Base-by-base conservation (phyloP, 2,329 filamentous ascomycete species). In the Neobulgaria alba region DNA sequence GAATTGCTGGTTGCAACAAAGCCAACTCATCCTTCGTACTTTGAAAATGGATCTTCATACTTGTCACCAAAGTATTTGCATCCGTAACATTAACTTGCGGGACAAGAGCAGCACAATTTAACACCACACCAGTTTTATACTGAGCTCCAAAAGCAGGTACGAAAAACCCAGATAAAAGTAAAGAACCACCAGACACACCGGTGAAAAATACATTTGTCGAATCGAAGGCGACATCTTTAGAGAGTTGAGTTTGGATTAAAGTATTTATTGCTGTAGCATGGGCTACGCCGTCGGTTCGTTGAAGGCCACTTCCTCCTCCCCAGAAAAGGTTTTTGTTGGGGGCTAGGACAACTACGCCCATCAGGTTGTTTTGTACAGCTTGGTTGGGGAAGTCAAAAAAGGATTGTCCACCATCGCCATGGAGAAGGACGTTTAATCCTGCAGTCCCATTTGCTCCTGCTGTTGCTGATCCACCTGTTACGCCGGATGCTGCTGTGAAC, bases 341-440 rank as follows among this genome's bases (percentile, higher is more conserved):
- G 0, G 74, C 71, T 10, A 77, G 0, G 77, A 90, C 51, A 63
- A 85, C 26, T 77, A 90, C 41, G 79, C 93, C 31, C 86, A 94
- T 61, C 77, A 81, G 49, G 75, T 84, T 49, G 71, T 85, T 30
- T 69, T 94, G 7, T 80, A 93, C 51, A 77, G 83, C 3, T 66
- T 95, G 23, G 83, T 87, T 61, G 76, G 73, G 45, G 75, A 95
- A 33, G 70, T 96, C n/a, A 87, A 95, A 56, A 80, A 87, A 51
- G 10, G 69, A 73, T 50, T 75, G 69, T 5, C 74, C 74, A 31
- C 74, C 73, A 53, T 78, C 74, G 36, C 73, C 73, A 54, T 78
- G 74, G 3, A 78, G 65, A 26, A 78, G 66, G 10, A 78, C 68
- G 50, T 77, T 77, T 5, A 74, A 62, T 36, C 71, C 72, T 20